Evolutionary conservation across 257 asterid species (phyloP), one percentile per base, ranked within the genome.

Genomic region (Anisodus acutangulus): DNA sequence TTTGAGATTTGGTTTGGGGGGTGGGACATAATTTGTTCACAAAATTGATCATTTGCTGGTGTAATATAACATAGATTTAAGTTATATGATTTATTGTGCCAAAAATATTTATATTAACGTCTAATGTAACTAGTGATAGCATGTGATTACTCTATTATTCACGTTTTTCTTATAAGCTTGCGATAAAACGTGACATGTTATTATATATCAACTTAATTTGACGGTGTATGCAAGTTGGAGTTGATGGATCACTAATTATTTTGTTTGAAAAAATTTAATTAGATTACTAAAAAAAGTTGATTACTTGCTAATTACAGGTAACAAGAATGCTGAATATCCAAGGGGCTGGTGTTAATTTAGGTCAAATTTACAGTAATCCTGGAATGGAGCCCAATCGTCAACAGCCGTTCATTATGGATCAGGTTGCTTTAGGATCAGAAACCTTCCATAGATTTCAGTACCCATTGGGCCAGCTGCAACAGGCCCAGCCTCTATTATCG

Each of bases 401-500:
- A 8, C 89, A 85, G 82, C 89, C 86, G 69, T 45, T 76, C 68
- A 49, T 78, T 79, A 57, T 59, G 54, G 85, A 87, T 84, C 92
- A 82, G 39, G 86, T 76, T 91, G 86, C 69, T 55, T 17, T 10
- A 12, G 88, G 84, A 37, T 54, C 82, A 10, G 64, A 12, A 67
- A 17, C 82, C 15, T 76, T 54, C 3, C 67, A 55, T 35, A 84
- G 51, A 9, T 78, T 70, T 53, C 85, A 82, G 70, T 12, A 35
- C 64, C 72, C 86, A 47, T 45, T 64, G 51, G 84, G 85, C 62
- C 89, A 26, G 9, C 2, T 78, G 17, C 87, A 70, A 71, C 72
- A 70, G 17, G 82, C 82, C 39, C 88, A 86, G 0, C 26, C 26
- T 22, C 26, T 84, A 3, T 71, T 55, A 79, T 17, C 88, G 69